Evolutionary conservation across 148 eudicot species (phyloP).

Genomic region (Gaultheria prostrata): DNA sequence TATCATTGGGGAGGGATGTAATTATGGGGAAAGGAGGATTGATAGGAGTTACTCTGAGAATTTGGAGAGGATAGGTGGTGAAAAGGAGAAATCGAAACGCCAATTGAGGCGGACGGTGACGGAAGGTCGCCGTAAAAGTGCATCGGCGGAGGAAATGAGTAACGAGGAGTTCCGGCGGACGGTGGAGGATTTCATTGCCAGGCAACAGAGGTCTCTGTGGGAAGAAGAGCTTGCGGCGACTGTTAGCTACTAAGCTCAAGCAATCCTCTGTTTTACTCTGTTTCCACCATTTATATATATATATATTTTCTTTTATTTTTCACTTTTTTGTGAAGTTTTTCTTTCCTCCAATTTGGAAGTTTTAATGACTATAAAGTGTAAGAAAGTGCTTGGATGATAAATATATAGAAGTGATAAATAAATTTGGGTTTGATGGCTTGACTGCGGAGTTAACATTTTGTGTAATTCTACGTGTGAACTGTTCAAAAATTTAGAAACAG

Average conservation of each 20-base stretch:
- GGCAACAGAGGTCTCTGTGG: constrained; percentile 74
- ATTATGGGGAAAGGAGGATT: constrained; percentile 24
- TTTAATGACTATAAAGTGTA: neutral
- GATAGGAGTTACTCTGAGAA: constrained; percentile 59
- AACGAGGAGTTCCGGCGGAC: constrained; percentile 21
- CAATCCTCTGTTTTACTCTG: constrained; percentile 13
- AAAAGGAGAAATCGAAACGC: constrained; percentile 13
- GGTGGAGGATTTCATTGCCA: constrained; percentile 67
- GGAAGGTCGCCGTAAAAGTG: neutral
- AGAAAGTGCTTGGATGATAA: neutral
- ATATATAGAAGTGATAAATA: neutral
- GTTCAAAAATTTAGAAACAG: too few relatives aligned
- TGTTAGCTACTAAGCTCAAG: neutral
- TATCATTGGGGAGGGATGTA: neutral
- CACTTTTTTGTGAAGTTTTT: neutral
- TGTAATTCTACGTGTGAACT: too few relatives aligned
- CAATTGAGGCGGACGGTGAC: constrained; percentile 12
- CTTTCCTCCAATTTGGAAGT: neutral
- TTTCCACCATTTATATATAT: neutral
- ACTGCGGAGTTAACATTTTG: neutral
- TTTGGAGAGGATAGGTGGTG: constrained; percentile 16
- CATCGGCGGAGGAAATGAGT: constrained; percentile 18
- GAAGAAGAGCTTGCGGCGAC: constrained; percentile 46
- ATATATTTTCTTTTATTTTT: neutral
- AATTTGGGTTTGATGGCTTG: neutral